A percentile compares a stretch with the other conserved stretches of the same genome.
phyloP scores from a whole-genome alignment of 352 stramenopile species.

The Pythium utonaiense region DNA sequence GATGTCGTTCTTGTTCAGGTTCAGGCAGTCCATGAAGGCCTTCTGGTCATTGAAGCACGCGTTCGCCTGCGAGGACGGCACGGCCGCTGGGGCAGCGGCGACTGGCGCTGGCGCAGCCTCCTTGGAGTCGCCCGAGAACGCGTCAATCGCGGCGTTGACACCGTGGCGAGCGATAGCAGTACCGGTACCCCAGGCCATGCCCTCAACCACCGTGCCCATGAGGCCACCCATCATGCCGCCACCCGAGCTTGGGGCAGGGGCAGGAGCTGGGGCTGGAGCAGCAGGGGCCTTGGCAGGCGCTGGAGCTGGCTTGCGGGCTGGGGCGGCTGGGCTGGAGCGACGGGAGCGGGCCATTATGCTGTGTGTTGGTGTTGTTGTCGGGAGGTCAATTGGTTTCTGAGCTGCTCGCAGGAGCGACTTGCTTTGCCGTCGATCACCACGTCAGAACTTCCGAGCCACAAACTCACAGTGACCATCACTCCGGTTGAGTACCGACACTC shows the following conservation, averaged over 20 bases:
- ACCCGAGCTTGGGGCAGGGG: conserved; percentile 23
- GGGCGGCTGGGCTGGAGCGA: conserved; percentile 35
- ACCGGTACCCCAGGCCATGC: conserved; percentile 96
- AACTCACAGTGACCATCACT: neutral
- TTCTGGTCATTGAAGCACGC: conserved; percentile 65
- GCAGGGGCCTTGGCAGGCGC: conserved; percentile 27
- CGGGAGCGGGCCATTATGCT: conserved; percentile 61
- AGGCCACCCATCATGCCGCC: conserved; percentile 90
- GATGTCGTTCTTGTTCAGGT: conserved; percentile 75
- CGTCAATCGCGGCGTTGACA: conserved; percentile 62
- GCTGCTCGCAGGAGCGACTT: neutral
- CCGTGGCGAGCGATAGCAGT: conserved; percentile 92
- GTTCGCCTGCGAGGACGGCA: conserved; percentile 20
- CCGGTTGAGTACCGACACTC: neutral
- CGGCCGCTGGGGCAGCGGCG: conserved; percentile 12
- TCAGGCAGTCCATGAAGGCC: conserved; percentile 77
- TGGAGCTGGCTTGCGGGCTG: conserved; percentile 38
- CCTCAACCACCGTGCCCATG: conserved; percentile 92
- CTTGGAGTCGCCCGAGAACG: conserved; percentile 43
- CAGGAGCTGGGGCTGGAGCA: conserved; percentile 31
- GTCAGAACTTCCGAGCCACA: neutral
- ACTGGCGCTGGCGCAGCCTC: conserved; percentile 23
- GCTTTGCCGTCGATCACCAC: neutral
- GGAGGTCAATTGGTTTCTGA: conserved; percentile 25
- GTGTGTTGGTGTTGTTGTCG: conserved; percentile 7